A percentile compares a stretch with the other conserved stretches of the same genome.
phyloP scores from a whole-genome alignment of 441 rosid species.

The Euphorbia celastroides region DNA sequence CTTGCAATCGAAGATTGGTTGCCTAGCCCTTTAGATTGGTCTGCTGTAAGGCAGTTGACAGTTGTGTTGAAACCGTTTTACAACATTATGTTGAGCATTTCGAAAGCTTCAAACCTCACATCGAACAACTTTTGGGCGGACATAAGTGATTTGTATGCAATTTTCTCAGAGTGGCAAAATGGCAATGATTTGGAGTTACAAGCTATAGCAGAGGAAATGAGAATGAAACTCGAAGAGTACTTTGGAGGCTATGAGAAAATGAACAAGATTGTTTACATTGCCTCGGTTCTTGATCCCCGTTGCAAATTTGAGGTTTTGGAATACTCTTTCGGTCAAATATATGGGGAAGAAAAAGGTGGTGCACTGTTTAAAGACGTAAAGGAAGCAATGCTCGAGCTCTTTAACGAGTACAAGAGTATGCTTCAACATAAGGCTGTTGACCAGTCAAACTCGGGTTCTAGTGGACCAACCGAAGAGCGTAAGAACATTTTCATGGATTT shows the following conservation, averaged over 20 bases:
- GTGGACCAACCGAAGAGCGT: too few species aligned
- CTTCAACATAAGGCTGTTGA: too few species aligned
- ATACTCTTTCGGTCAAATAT: not conserved
- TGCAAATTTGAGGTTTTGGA: not conserved
- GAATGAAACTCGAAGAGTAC: not conserved
- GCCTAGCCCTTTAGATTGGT: not conserved
- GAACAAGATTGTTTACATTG: conserved; percentile 1
- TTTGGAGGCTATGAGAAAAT: not conserved
- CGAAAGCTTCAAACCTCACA: not conserved
- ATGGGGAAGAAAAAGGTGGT: not conserved
- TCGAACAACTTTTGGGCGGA: not conserved
- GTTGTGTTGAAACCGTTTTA: not conserved
- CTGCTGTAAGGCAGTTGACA: not conserved
- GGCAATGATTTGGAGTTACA: not conserved
- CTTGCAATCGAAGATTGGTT: not conserved
- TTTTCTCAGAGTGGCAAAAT: not conserved
- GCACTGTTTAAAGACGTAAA: not conserved
- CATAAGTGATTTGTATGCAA: not conserved
- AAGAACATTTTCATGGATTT: too few species aligned
- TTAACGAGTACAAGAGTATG: not conserved
- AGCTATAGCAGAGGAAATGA: not conserved
- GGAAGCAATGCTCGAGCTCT: not conserved
- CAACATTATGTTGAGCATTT: not conserved
- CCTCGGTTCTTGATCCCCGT: not conserved
- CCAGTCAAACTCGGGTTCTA: too few species aligned